Evolutionary conservation across 441 rosid genomes (phyloP).

Genomic region (Brassica balearica): DNA sequence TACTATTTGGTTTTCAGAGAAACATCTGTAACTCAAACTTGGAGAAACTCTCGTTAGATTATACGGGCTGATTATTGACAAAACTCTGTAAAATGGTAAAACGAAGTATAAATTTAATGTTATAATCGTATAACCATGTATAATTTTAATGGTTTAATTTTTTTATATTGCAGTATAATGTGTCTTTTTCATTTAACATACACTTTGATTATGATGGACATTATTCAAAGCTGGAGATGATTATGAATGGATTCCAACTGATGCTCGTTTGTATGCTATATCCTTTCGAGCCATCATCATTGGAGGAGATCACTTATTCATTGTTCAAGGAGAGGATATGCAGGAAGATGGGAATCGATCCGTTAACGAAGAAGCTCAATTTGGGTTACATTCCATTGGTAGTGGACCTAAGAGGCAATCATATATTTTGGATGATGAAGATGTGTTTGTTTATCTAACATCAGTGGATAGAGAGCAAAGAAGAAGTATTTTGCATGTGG

Average conservation of each 20-base stretch:
- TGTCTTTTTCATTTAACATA: neutral
- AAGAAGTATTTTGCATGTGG: neutral
- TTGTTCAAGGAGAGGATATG: neutral
- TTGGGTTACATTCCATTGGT: neutral
- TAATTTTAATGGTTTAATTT: too few relatives aligned
- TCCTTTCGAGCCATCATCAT: neutral
- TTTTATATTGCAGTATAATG: neutral
- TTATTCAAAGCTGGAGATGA: neutral
- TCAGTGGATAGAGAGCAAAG: neutral
- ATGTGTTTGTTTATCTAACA: neutral
- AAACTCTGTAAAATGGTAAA: too few relatives aligned
- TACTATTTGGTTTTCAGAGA: too few relatives aligned
- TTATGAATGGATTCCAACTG: neutral
- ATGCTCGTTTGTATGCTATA: neutral
- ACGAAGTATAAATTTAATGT: too few relatives aligned
- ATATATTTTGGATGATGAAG: neutral
- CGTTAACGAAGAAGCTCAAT: neutral
- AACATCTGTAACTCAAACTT: too few relatives aligned
- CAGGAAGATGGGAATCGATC: neutral
- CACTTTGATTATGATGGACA: neutral
- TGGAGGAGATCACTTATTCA: neutral
- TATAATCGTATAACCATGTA: too few relatives aligned
- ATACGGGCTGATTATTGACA: too few relatives aligned
- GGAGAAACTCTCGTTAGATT: too few relatives aligned
- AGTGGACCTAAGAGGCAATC: neutral